These are phyloP conservation scores for Emericellopsis atlantica DNA, from an alignment of 2,329 filamentous ascomycete genomes.

Conservation along the genomic window DNA sequence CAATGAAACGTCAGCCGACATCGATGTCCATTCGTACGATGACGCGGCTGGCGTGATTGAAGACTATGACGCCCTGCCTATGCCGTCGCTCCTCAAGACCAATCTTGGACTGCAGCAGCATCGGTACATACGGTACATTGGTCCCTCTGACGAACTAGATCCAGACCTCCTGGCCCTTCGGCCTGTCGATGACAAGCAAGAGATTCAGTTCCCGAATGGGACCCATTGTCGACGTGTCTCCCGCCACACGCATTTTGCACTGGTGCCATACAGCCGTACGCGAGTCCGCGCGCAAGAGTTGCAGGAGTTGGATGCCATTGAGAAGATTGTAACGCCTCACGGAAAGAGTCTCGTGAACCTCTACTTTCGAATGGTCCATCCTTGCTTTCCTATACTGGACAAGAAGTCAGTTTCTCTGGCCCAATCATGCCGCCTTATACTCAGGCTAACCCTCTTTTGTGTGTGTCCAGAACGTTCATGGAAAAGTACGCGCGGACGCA, in stretches of 20 bases:
- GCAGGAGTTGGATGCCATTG: slow-evolving; percentile 25
- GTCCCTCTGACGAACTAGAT: slow-evolving; percentile 4
- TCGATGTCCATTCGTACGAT: background rate
- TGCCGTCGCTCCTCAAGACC: slow-evolving; percentile 5
- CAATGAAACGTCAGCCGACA: background rate
- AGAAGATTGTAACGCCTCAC: slow-evolving; percentile 41
- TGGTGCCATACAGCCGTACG: slow-evolving; percentile 1
- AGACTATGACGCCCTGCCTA: slow-evolving; percentile 4
- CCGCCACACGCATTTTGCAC: slow-evolving; percentile 3
- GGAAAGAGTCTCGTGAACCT: slow-evolving; percentile 44
- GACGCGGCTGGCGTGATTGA: slow-evolving; percentile 1
- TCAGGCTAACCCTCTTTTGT: background rate
- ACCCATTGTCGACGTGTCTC: slow-evolving; percentile 11
- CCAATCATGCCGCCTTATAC: background rate
- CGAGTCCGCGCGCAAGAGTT: background rate
- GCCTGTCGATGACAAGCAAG: slow-evolving; percentile 4
- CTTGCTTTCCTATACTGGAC: slow-evolving; percentile 34
- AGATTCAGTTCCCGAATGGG: slow-evolving; percentile 3
- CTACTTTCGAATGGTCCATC: slow-evolving; percentile 43
- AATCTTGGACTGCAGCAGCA: slow-evolving; percentile 6
- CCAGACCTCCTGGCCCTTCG: slow-evolving; percentile 3
- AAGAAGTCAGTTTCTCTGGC: slow-evolving; percentile 19
- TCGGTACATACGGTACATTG: slow-evolving; percentile 4
- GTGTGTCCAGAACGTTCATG: slow-evolving; percentile 23
- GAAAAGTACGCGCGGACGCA: slow-evolving; percentile 38